Evolutionary conservation across 2,329 filamentous ascomycete genomes (phyloP).

Genomic region (Geosmithia flava): DNA sequence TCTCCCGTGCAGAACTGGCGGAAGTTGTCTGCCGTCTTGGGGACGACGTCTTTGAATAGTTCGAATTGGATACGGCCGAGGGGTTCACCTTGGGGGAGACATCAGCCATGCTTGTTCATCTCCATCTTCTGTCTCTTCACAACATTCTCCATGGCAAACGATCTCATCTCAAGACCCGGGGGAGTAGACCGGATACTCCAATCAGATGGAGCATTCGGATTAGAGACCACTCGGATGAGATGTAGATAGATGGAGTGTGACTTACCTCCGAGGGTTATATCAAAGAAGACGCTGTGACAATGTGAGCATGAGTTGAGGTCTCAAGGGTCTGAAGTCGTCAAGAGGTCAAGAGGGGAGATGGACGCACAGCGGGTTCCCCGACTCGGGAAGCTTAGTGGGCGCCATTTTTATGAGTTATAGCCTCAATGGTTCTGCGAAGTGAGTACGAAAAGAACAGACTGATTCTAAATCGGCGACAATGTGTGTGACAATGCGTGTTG

Average conservation of each 20-base stretch:
- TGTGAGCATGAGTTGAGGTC: background rate
- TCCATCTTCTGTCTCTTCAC: too few relatives aligned
- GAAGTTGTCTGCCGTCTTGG: conserved; percentile 91
- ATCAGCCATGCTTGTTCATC: background rate
- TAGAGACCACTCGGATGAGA: too few relatives aligned
- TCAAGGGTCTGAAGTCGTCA: background rate
- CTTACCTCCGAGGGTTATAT: conserved; percentile 67
- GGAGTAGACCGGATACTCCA: background rate
- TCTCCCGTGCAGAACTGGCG: conserved; percentile 95
- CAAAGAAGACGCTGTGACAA: conserved; percentile 52
- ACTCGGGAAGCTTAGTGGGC: conserved; percentile 31
- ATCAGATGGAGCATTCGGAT: too few relatives aligned
- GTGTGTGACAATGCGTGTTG: too few relatives aligned
- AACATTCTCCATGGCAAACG: too few relatives aligned
- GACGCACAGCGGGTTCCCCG: conserved; percentile 34
- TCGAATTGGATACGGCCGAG: conserved; percentile 84
- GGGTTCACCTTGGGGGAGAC: conserved; percentile 51
- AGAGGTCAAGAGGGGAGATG: background rate
- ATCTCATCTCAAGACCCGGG: background rate
- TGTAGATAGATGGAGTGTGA: conserved; percentile 6
- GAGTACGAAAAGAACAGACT: too few relatives aligned
- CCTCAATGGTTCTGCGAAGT: too few relatives aligned
- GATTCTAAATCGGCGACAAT: background rate
- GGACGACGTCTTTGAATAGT: conserved; percentile 73
- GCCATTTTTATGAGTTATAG: too few relatives aligned